phyloP scores from a whole-genome alignment of 202 grass and related monocot genomes.

The Hordeum pubiflorum region DNA sequence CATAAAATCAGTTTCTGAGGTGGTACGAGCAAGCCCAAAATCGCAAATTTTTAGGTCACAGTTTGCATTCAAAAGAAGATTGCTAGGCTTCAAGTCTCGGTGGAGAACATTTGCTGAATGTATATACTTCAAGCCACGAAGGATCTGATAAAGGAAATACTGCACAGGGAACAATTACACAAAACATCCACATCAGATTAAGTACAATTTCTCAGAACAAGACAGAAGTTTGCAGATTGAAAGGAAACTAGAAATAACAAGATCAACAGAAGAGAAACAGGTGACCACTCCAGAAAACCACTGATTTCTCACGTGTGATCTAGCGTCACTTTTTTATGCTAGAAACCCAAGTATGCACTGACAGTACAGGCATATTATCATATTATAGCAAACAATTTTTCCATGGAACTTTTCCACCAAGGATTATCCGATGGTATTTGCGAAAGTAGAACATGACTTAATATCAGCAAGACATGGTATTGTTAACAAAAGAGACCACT shows the following conservation, averaged over 20 bases:
- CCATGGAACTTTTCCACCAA: not conserved
- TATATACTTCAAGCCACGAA: slow-evolving; percentile 96
- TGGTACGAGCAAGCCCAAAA: slow-evolving; percentile 98
- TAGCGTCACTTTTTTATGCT: not conserved
- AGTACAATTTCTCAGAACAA: slow-evolving; percentile 2
- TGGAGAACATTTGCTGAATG: slow-evolving; percentile 99
- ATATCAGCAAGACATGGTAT: not conserved
- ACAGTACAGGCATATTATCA: slow-evolving; percentile 4
- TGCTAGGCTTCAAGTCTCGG: slow-evolving; percentile 98
- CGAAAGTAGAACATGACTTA: not conserved
- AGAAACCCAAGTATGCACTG: not conserved
- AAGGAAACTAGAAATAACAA: not conserved
- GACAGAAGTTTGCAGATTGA: not conserved
- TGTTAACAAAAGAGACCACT: no score
- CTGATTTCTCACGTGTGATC: not conserved
- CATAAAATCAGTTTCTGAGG: slow-evolving; percentile 99
- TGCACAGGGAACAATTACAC: slow-evolving; percentile 33
- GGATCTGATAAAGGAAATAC: slow-evolving; percentile 99
- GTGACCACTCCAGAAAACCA: not conserved
- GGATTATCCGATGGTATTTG: not conserved
- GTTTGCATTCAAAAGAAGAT: slow-evolving; percentile 97
- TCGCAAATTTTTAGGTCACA: slow-evolving; percentile 98
- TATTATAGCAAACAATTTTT: not conserved
- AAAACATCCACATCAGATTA: slow-evolving; percentile 16
- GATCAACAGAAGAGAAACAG: not conserved